Evolutionary conservation across 208 protist species (phyloP).

Genomic region (Acanthamoeba culbertsoni): DNA sequence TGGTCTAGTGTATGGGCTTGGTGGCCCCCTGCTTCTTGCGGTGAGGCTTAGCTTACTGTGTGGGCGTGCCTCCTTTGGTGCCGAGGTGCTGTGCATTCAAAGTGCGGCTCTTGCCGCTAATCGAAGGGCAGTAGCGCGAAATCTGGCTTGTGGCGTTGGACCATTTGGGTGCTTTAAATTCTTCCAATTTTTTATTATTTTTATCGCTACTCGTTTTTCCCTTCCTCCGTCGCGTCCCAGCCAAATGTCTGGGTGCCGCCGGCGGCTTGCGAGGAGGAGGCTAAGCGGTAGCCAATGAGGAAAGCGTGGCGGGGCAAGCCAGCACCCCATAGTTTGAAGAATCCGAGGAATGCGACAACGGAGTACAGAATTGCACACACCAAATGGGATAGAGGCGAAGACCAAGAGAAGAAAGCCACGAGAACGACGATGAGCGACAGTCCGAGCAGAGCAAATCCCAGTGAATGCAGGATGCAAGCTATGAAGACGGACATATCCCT

Average conservation of each 20-base stretch:
- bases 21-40: too few species aligned
- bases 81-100: too few species aligned
- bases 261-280: not conserved
- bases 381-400: not conserved
- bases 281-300: not conserved
- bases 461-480: not conserved
- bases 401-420: not conserved
- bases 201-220: not conserved
- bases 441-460: not conserved
- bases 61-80: too few species aligned
- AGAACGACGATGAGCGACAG: not conserved
- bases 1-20: too few species aligned
- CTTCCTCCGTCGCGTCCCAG: too few species aligned
- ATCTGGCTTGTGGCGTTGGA: not conserved
- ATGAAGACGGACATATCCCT: not conserved
- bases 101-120: too few species aligned
- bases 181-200: not conserved
- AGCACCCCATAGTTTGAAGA: not conserved
- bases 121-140: not conserved
- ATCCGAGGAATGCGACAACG: not conserved
- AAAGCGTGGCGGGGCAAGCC: slow-evolving; percentile 4
- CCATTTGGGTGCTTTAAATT: not conserved
- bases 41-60: too few species aligned
- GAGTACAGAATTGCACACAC: not conserved
- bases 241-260: not conserved